A percentile compares a stretch with the other conserved stretches of the same genome.
Conservation (phyloP, 2,329 filamentous ascomycete genomes). For the Pseudophaeomoniella oleicola region DNA sequence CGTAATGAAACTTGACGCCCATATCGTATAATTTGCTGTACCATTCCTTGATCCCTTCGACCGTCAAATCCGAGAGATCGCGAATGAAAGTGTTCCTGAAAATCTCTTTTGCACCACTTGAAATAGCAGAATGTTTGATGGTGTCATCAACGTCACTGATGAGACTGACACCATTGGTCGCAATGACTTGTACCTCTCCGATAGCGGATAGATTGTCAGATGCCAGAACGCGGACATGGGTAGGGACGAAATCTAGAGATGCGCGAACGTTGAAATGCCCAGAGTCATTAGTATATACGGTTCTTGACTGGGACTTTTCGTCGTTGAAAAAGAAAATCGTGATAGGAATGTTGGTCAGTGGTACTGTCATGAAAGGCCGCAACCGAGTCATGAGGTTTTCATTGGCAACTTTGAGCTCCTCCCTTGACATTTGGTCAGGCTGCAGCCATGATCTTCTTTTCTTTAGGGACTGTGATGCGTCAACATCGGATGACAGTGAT, state of each 20-base stretch:
- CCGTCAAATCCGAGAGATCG: conserved; percentile 63
- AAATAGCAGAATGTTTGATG: conserved; percentile 87
- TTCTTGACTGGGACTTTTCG: conserved; percentile 64
- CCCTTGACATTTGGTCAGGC: conserved; percentile 52
- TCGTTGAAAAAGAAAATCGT: conserved; percentile 95
- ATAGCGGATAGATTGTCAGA: conserved; percentile 72
- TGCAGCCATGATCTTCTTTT: conserved; percentile 35
- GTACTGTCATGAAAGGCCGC: conserved; percentile 77
- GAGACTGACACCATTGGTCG: conserved; percentile 67
- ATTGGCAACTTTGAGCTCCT: conserved; percentile 68
- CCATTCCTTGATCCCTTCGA: conserved; percentile 84
- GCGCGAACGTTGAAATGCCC: conserved; percentile 77
- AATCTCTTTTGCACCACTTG: conserved; percentile 75
- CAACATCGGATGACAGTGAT: conserved; percentile 11
- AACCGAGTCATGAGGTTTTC: conserved; percentile 76
- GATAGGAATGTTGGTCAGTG: conserved; percentile 61
- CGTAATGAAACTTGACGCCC: conserved; percentile 86
- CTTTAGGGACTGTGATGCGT: conserved; percentile 20
- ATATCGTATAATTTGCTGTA: conserved; percentile 62
- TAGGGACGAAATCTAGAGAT: conserved; percentile 77
- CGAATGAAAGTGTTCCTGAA: conserved; percentile 93
- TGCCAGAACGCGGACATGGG: conserved; percentile 73
- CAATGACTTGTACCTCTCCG: conserved; percentile 62
- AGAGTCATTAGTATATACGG: conserved; percentile 69
- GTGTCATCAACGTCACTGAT: conserved; percentile 98